These are phyloP conservation scores for Trichophyton verrucosum DNA, from an alignment of 2,329 filamentous ascomycete genomes.

Conservation along the genomic window DNA sequence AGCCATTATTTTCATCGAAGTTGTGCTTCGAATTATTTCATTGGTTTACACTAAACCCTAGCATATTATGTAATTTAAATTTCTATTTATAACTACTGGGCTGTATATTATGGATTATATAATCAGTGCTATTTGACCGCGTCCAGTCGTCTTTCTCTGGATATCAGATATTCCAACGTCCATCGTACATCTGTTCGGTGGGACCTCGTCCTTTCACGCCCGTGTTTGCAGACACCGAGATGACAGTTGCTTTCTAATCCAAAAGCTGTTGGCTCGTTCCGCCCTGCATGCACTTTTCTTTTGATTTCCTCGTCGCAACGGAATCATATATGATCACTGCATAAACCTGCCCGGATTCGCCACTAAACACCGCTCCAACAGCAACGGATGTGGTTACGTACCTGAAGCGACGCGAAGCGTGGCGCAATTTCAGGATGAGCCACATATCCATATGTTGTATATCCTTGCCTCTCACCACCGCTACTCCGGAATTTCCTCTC, in stretches of 20 bases:
- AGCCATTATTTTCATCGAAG: too few relatives aligned
- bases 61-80: not conserved
- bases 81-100: not conserved
- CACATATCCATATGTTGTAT: not conserved
- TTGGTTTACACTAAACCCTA: not conserved
- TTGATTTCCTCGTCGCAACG: too few relatives aligned
- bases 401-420: not conserved
- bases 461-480: constrained; percentile 1
- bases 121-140: not conserved
- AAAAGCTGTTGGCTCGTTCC: too few relatives aligned
- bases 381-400: not conserved
- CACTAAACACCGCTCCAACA: not conserved
- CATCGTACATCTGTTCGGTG: too few relatives aligned
- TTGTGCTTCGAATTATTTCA: not conserved
- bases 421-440: not conserved
- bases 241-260: too few relatives aligned
- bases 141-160: not conserved
- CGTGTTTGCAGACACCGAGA: too few relatives aligned
- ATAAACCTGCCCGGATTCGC: not conserved
- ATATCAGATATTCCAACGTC: not conserved
- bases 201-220: too few relatives aligned
- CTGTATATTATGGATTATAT: not conserved
- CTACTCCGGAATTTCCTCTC: not conserved
- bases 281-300: too few relatives aligned
- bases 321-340: not conserved